phyloP scores from a whole-genome alignment of 371 early-diverging fungal genomes.

The Apophysomyces elegans region DNA sequence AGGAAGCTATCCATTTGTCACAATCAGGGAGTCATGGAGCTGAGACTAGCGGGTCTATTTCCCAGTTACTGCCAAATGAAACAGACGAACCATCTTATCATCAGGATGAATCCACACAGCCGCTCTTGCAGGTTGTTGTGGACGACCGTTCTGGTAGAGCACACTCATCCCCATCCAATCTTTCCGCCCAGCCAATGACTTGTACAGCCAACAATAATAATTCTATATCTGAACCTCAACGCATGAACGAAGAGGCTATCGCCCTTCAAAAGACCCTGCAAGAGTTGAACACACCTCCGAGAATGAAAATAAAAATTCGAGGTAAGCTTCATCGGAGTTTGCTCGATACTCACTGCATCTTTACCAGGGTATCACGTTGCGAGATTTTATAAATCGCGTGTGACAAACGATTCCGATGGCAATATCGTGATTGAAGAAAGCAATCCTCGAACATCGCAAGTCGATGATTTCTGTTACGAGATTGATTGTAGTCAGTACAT shows the following conservation, averaged over 20 bases:
- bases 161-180: neutral
- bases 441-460: neutral
- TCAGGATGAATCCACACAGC: neutral
- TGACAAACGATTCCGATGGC: neutral
- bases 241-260: constrained; percentile 48
- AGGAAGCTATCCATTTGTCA: neutral
- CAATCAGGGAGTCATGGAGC: neutral
- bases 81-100: neutral
- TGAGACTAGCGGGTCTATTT: neutral
- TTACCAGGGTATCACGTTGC: neutral
- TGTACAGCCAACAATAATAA: neutral
- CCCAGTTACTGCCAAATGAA: neutral
- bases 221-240: constrained; percentile 31
- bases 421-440: neutral
- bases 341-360: neutral
- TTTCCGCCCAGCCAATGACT: neutral
- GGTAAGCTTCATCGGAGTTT: constrained; percentile 24
- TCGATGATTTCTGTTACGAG: neutral
- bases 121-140: neutral
- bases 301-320: constrained; percentile 36
- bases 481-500: neutral
- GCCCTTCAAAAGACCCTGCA: constrained; percentile 46
- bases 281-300: constrained; percentile 44
- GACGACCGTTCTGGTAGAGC: neutral
- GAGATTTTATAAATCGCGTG: neutral